Evolutionary conservation across 179 eudicot genomes (phyloP), one percentile per base, ranked within the genome.

Genomic region (Spinacia oleracea): DNA sequence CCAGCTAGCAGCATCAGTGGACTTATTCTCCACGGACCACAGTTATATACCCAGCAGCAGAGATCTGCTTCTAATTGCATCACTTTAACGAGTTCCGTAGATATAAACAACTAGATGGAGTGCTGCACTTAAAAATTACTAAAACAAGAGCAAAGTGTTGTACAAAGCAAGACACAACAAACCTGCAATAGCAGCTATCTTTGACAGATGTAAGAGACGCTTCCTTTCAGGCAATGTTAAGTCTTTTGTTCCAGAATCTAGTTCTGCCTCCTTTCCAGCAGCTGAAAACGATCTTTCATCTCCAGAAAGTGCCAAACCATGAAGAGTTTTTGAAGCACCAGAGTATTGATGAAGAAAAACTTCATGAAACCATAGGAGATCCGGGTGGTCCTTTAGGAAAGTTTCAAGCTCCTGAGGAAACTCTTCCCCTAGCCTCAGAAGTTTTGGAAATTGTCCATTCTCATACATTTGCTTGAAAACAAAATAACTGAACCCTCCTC

Each of bases 131-230:
- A 6, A 66, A 38, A 32, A 3, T 12, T 40, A 68, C 6, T n/a
- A 70, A 27, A 63, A 64, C 11, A 25, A 32, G 60, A 48, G 35
- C 8, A 6, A 50, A 48, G 59, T 31, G 68, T 29, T 63, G 25
- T 15, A 51, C 43, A 60, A 59, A 40, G 62, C 29, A 53, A 65
- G 70, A 48, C 38, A 76, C 67, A 74, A 9, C 81, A 66, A 82
- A 96, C 99, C 99, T 91, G 99, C 98, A 74, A 85, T 72, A 56
- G 97, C 93, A 85, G 99, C 97, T 82, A 96, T 90, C 87, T 93
- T 96, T 66, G 99, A 91, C 56, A 96, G 96, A 77, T 88, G 85
- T 78, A 96, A 87, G 82, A 91, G 80, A 45, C 92, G 93, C 81
- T 87, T 93, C 83, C 98, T 90, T 31, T 88, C 92, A 21, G 83